Evolutionary conservation across 1,284 basidiomycete species (phyloP), one percentile per base, ranked within the genome.

Genomic region (Ceratobasidium sp.): DNA sequence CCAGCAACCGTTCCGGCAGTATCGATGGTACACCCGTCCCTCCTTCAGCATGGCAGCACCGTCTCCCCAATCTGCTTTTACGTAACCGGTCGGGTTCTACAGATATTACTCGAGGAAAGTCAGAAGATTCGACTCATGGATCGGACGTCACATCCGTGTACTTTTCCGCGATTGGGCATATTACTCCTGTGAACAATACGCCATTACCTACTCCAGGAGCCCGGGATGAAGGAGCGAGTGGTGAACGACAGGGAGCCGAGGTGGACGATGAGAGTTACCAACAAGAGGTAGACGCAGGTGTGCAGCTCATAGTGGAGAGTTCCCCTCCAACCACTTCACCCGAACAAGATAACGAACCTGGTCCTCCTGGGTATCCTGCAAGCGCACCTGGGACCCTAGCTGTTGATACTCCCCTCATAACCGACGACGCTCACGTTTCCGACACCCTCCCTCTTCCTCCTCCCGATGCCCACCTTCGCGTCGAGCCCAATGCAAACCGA

Each of bases 141-240:
- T 60, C 58, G n/a, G 60, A 66, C 47, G 49, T 36, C 9, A 66
- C 60, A 13, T 66, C 60, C 8, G 60, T 41, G 13, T 66, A 66
- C 19, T 50, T 54, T 33, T 54, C 60, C 29, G 60, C 60, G 9
- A 49, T 54, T 19, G 60, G 60, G 9, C 60, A 66, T 23, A 3
- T n/a, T 7, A 14, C 16, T 16, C 42, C 14, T 16, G n/a, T n/a
- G n/a, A n/a, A n/a, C n/a, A n/a, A n/a, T n/a, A n/a, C 42, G 42
- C 42, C 14, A 4, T 6, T 46, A 4, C 19, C 4, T 4, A 58
- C 41, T 29, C 39, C 41, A 16, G 39, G 41, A 14, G 56, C 41
- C 5, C 39, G 33, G 25, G 56, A 36, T 36, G 33, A 4, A 36
- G 33, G 33, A 36, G 33, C 33, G 5, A 36, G 33, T 11, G 33